These are phyloP conservation scores for Sarocladiaceae sp. DNA, from an alignment of 2,329 filamentous ascomycete species.

Conservation along the genomic window DNA sequence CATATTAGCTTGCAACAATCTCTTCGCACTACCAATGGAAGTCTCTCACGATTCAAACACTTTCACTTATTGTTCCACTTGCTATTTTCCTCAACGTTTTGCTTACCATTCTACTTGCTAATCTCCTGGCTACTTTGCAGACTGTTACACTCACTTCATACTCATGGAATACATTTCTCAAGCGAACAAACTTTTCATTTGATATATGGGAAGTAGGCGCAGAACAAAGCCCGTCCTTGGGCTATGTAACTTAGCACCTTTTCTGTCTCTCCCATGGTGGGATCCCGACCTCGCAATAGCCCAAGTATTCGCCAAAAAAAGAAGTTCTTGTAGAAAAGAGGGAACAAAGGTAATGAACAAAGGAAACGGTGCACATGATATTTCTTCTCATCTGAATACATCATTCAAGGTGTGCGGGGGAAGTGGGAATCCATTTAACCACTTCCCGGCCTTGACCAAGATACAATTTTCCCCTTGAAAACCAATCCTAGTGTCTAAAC, in stretches of 20 bases:
- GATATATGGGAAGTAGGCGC: neutral
- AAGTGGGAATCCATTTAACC: neutral
- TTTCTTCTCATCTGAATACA: conserved; percentile 1
- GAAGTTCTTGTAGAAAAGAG: neutral
- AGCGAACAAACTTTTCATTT: conserved; percentile 10
- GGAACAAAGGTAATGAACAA: neutral
- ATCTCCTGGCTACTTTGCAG: neutral
- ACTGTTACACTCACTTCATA: neutral
- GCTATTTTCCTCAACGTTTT: neutral
- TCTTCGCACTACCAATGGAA: too few relatives aligned
- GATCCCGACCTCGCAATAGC: conserved; percentile 1
- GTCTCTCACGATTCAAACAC: too few relatives aligned
- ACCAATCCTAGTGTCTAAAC: neutral
- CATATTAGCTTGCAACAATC: too few relatives aligned
- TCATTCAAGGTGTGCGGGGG: neutral
- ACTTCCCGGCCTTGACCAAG: neutral
- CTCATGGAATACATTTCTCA: neutral
- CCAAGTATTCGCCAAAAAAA: conserved; percentile 5
- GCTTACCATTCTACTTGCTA: neutral
- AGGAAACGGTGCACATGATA: conserved; percentile 4
- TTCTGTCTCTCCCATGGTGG: neutral
- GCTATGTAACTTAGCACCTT: neutral
- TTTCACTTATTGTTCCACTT: too few relatives aligned
- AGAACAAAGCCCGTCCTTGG: neutral
- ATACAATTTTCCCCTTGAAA: neutral